These are phyloP conservation scores for Beauveria scarabaeidicola DNA, from an alignment of 2,329 filamentous ascomycete genomes.

Conservation along the genomic window DNA sequence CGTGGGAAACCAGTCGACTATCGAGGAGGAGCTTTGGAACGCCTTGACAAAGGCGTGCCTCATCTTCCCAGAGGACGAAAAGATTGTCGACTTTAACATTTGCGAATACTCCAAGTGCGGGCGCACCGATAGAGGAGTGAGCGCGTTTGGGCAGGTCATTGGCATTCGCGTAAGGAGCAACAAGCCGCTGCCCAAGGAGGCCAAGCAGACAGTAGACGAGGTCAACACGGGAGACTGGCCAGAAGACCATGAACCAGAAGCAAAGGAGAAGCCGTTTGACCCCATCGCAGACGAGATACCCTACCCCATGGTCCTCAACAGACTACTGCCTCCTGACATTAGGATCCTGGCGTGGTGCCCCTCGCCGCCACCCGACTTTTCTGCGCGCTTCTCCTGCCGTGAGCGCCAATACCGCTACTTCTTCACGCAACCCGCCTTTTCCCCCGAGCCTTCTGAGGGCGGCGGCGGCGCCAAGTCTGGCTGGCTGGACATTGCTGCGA, in stretches of 20 bases:
- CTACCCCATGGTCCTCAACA: slow-evolving; percentile 78
- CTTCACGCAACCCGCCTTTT: slow-evolving; percentile 88
- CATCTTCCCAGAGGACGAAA: slow-evolving; percentile 61
- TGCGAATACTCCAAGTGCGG: slow-evolving; percentile 95
- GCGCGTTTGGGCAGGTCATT: slow-evolving; percentile 94
- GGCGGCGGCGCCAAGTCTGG: slow-evolving; percentile 42
- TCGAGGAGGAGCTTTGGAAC: slow-evolving; percentile 92
- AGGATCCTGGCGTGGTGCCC: slow-evolving; percentile 91
- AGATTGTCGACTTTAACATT: slow-evolving; percentile 67
- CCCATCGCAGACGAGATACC: slow-evolving; percentile 71
- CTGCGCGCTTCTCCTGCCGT: slow-evolving; percentile 84
- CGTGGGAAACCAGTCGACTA: slow-evolving; percentile 63
- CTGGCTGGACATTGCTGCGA: slow-evolving; percentile 80
- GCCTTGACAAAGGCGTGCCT: slow-evolving; percentile 74
- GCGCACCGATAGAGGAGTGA: slow-evolving; percentile 85
- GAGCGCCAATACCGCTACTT: slow-evolving; percentile 94
- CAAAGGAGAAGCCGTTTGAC: slow-evolving; percentile 39
- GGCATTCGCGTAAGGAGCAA: slow-evolving; percentile 75
- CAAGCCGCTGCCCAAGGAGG: slow-evolving; percentile 43
- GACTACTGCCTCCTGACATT: slow-evolving; percentile 81
- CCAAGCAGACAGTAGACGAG: not conserved
- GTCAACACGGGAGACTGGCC: slow-evolving; percentile 8
- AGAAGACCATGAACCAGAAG: slow-evolving; percentile 18
- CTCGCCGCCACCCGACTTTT: slow-evolving; percentile 67
- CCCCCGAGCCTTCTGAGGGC: slow-evolving; percentile 42